Conservation (phyloP, 2,329 filamentous ascomycete species). For the Epichloe baconii region DNA sequence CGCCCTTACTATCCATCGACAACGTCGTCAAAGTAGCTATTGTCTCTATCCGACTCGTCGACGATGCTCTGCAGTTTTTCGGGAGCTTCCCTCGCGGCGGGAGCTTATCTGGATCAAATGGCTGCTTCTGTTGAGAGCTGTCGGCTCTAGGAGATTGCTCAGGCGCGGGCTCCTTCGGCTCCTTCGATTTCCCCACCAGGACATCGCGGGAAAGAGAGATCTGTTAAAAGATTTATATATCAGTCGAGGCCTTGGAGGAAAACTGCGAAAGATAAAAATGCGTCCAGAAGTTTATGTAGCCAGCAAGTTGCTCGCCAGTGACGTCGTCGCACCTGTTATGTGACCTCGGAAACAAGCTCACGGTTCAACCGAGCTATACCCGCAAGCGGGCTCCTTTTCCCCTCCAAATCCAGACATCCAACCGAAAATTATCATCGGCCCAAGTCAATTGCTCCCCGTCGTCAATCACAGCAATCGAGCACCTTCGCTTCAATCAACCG, state of each 20-base stretch:
- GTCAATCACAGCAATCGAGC: slow-evolving; percentile 4
- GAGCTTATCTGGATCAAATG: slow-evolving; percentile 33
- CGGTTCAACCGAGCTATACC: slow-evolving; percentile 17
- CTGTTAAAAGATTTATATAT: background rate
- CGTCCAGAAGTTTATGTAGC: too few species aligned
- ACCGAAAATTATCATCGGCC: slow-evolving; percentile 13
- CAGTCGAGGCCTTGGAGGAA: background rate
- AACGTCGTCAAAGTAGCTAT: slow-evolving; percentile 64
- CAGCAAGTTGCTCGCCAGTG: background rate
- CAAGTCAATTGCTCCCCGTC: background rate
- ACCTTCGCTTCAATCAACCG: slow-evolving; percentile 11
- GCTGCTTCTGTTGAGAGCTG: slow-evolving; percentile 11
- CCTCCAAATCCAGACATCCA: slow-evolving; percentile 20
- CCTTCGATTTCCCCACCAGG: slow-evolving; percentile 30
- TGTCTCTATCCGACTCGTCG: slow-evolving; percentile 47
- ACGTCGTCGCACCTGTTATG: background rate
- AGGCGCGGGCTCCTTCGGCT: slow-evolving; percentile 17
- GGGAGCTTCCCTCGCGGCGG: slow-evolving; percentile 37
- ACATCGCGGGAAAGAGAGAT: slow-evolving; percentile 14
- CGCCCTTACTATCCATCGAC: slow-evolving; percentile 63
- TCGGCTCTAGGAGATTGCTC: slow-evolving; percentile 5
- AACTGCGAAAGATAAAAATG: background rate
- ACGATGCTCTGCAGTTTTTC: slow-evolving; percentile 43
- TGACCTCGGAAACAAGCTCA: background rate
- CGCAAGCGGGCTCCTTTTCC: slow-evolving; percentile 10